Evolutionary conservation across 805 yeast genomes (phyloP).

Genomic region (Candida yuanshanica): DNA sequence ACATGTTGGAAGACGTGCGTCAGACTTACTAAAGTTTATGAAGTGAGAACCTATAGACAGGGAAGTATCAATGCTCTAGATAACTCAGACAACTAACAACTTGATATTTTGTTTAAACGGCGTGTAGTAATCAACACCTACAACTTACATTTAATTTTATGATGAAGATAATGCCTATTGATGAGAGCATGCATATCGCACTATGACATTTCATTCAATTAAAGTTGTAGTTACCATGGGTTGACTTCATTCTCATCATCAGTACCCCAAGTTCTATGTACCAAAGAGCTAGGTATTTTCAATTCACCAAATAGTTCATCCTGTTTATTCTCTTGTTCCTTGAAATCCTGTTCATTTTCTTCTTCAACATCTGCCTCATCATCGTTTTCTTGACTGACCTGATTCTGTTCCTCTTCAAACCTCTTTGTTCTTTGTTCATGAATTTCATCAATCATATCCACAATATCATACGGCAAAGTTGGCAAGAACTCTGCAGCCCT

Average conservation of each 20-base stretch:
- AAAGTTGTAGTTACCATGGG: slow-evolving; percentile 68
- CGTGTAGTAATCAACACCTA: too few species aligned
- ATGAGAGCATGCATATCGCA: too few species aligned
- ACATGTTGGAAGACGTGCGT: neutral
- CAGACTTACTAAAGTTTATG: neutral
- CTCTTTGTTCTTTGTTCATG: slow-evolving; percentile 37
- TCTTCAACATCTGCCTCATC: slow-evolving; percentile 12
- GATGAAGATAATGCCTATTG: too few species aligned
- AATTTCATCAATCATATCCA: slow-evolving; percentile 69
- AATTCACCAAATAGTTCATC: slow-evolving; percentile 45
- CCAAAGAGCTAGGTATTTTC: slow-evolving; percentile 42
- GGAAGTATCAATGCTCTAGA: too few species aligned
- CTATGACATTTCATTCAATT: too few species aligned
- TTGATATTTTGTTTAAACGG: too few species aligned
- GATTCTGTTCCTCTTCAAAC: slow-evolving; percentile 15
- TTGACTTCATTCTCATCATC: slow-evolving; percentile 45
- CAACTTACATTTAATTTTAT: too few species aligned
- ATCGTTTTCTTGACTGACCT: slow-evolving; percentile 13
- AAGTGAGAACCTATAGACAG: neutral
- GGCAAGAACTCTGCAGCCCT: slow-evolving; percentile 64
- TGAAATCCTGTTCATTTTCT: slow-evolving; percentile 10
- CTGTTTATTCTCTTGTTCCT: slow-evolving; percentile 27
- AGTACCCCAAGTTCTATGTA: slow-evolving; percentile 46
- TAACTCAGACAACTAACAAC: neutral
- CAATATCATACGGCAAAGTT: slow-evolving; percentile 56